A percentile compares a stretch with the other conserved stretches of the same genome.
Evolutionary conservation across 768 basidiomycete genomes (phyloP).

Genomic region (Podaxis sp.): DNA sequence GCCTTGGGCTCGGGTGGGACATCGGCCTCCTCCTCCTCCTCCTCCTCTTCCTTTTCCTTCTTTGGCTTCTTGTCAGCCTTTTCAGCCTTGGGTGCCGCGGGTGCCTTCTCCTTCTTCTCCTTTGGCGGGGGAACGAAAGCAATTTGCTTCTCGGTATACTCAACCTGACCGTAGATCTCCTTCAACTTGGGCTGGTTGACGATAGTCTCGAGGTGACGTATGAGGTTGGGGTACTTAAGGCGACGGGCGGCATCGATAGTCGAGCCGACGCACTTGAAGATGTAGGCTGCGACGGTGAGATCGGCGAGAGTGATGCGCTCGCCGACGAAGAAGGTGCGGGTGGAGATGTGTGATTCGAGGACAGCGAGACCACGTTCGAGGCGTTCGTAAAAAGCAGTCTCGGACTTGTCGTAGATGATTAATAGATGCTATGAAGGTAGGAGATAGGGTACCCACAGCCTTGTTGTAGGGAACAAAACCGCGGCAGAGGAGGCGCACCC

Average conservation of each 20-base stretch:
- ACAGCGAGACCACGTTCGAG: slow-evolving; percentile 57
- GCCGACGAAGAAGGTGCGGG: slow-evolving; percentile 87
- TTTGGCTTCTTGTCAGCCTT: slow-evolving; percentile 68
- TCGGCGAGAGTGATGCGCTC: slow-evolving; percentile 97
- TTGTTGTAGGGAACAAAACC: slow-evolving; percentile 77
- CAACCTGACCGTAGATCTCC: slow-evolving; percentile 57
- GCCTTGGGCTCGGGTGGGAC: slow-evolving; percentile 83
- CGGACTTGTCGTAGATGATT: slow-evolving; percentile 43
- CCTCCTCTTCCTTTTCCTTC: slow-evolving; percentile 46
- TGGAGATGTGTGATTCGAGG: slow-evolving; percentile 71
- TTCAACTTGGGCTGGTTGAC: slow-evolving; percentile 79
- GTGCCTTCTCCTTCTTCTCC: slow-evolving; percentile 71
- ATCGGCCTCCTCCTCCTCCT: slow-evolving; percentile 74
- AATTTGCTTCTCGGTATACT: slow-evolving; percentile 65
- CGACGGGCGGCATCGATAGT: slow-evolving; percentile 69
- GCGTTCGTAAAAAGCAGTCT: slow-evolving; percentile 51
- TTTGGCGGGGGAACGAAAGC: slow-evolving; percentile 76
- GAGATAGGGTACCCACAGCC: slow-evolving; percentile 45
- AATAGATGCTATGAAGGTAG: background rate
- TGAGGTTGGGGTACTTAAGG: slow-evolving; percentile 66
- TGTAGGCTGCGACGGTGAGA: slow-evolving; percentile 58
- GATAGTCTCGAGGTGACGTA: slow-evolving; percentile 87
- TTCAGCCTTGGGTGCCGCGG: slow-evolving; percentile 51
- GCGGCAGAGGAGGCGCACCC: slow-evolving; percentile 40
- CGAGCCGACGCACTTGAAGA: slow-evolving; percentile 51